Conservation (phyloP, 148 eudicot genomes). For the Amaranthus palmeri region DNA sequence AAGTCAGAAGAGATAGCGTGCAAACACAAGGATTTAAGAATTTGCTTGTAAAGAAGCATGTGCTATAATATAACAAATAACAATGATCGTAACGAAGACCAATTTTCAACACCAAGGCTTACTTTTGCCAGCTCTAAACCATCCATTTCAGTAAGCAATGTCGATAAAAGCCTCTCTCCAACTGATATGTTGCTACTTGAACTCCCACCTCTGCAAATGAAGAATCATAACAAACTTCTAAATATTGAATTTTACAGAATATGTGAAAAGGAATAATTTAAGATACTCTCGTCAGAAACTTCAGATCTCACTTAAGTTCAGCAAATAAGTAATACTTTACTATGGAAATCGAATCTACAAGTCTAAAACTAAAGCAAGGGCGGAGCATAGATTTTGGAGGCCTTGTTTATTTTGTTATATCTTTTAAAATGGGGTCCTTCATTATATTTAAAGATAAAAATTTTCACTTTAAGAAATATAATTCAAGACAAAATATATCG, state of each 20-base stretch:
- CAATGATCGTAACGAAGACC: no score
- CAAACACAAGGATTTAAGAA: neutral
- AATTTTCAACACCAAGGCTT: conserved; percentile 16
- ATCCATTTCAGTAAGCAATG: conserved; percentile 95
- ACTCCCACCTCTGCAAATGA: conserved; percentile 61
- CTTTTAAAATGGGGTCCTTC: no score
- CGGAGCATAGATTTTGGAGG: neutral
- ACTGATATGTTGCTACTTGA: conserved; percentile 60
- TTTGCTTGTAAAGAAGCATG: neutral
- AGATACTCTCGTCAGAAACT: neutral
- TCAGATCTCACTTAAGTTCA: no score
- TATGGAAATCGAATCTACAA: neutral
- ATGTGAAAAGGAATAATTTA: neutral
- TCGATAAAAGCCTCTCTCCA: conserved; percentile 90
- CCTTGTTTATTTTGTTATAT: no score
- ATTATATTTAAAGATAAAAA: no score
- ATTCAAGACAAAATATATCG: no score
- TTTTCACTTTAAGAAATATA: no score
- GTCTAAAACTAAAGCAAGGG: neutral
- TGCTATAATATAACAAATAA: neutral
- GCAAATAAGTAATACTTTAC: neutral
- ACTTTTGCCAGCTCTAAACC: conserved; percentile 91
- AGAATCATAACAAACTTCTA: neutral
- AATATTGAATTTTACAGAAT: neutral
- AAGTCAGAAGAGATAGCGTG: neutral